Evolutionary conservation across 192 early-diverging fungal genomes (phyloP).

Genomic region (Backusella macrospora): DNA sequence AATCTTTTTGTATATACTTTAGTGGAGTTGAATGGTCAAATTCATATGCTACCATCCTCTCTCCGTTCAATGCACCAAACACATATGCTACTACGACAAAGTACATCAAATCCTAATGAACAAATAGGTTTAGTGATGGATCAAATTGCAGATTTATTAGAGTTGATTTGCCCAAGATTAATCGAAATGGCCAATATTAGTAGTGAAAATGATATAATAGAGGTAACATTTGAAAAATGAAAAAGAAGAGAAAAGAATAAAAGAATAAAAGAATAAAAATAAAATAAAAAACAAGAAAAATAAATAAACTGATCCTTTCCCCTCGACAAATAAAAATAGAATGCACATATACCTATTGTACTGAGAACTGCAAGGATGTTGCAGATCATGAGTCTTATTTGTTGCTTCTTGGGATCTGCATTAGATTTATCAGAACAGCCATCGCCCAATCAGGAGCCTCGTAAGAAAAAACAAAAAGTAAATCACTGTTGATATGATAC

Average conservation of each 20-base stretch:
- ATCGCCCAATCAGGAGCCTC: slow-evolving; percentile 1
- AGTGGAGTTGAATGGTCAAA: not conserved
- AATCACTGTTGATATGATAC: not conserved
- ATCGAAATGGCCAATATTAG: not conserved
- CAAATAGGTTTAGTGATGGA: not conserved
- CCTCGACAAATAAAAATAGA: not conserved
- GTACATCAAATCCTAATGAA: not conserved
- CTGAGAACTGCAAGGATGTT: slow-evolving; percentile 1
- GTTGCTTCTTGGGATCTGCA: slow-evolving; percentile 7
- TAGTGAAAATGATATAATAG: not conserved
- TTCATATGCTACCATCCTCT: not conserved
- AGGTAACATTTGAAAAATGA: not conserved
- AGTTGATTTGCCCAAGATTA: not conserved
- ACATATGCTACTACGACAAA: not conserved
- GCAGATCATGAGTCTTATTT: slow-evolving; percentile 6
- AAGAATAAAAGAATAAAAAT: not conserved
- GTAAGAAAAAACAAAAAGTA: slow-evolving; percentile 9
- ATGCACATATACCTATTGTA: not conserved
- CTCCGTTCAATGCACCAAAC: slow-evolving; percentile 1
- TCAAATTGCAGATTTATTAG: not conserved
- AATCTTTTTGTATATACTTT: not conserved
- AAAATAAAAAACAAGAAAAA: too few relatives aligned
- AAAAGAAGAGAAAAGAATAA: not conserved
- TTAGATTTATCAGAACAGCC: not conserved
- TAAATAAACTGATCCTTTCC: not conserved